Evolutionary conservation across 192 early-diverging fungal species (phyloP).

Genomic region (Entomortierella parvispora): DNA sequence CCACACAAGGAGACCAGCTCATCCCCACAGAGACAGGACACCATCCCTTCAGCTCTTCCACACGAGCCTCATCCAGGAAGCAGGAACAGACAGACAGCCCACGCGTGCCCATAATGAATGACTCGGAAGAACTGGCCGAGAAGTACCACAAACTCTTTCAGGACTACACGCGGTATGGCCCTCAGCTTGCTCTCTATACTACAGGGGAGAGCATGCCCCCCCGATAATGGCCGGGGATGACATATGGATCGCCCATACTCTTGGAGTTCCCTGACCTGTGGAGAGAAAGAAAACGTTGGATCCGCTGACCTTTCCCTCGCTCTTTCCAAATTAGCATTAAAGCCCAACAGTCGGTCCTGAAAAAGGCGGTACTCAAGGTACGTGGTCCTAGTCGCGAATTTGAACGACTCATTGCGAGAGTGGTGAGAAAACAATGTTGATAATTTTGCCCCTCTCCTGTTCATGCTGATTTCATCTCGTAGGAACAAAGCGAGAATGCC

Average conservation of each 20-base stretch:
- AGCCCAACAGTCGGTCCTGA: constrained; percentile 67
- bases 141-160: constrained; percentile 66
- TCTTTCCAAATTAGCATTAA: constrained; percentile 53
- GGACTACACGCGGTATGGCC: constrained; percentile 62
- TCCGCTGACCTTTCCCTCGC: background rate
- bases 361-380: constrained; percentile 68
- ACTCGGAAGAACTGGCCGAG: constrained; percentile 63
- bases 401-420: background rate
- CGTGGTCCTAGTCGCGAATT: background rate
- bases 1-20: background rate
- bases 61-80: background rate
- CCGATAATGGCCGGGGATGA: background rate
- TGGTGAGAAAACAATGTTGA: too few species aligned
- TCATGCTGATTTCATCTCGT: background rate
- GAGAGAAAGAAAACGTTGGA: too few species aligned
- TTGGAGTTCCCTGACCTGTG: too few species aligned
- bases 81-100: background rate
- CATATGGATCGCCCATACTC: too few species aligned
- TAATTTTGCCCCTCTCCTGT: too few species aligned
- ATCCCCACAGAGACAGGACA: background rate
- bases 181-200: background rate
- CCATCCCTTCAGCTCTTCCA: background rate
- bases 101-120: constrained; percentile 18
- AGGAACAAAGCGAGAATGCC: constrained; percentile 67
- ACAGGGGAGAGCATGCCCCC: background rate